These are phyloP conservation scores for Ogataea glucozyma DNA, from an alignment of 805 yeast genomes.

Conservation along the genomic window DNA sequence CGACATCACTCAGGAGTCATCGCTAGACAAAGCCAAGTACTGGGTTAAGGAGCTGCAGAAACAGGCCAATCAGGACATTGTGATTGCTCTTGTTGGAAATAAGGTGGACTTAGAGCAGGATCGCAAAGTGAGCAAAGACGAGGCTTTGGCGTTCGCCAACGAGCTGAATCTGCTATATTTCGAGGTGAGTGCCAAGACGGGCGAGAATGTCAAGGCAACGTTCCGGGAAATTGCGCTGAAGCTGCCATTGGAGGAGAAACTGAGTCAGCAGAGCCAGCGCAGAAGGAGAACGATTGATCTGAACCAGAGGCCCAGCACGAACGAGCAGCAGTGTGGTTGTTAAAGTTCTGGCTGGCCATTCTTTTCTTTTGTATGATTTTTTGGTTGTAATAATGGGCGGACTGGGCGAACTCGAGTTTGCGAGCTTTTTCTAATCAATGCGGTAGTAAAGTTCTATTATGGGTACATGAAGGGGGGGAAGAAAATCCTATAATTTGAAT, in stretches of 20 bases:
- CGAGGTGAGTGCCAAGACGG: conserved; percentile 63
- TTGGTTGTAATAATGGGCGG: background rate
- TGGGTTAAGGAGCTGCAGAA: conserved; percentile 81
- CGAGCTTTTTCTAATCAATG: too few species aligned
- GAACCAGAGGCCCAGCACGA: conserved; percentile 33
- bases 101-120: conserved; percentile 59
- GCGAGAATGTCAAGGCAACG: conserved; percentile 47
- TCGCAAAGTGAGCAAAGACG: conserved; percentile 45
- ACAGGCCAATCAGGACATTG: conserved; percentile 73
- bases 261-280: conserved; percentile 24
- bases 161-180: conserved; percentile 51
- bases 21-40: conserved; percentile 67
- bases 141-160: conserved; percentile 55
- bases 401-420: too few species aligned
- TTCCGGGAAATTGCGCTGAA: conserved; percentile 53
- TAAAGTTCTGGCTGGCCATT: too few species aligned
- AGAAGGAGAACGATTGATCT: conserved; percentile 33
- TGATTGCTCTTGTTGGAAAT: conserved; percentile 84
- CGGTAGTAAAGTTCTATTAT: too few species aligned
- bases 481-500: too few species aligned
- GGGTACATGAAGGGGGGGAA: too few species aligned
- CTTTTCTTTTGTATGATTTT: background rate
- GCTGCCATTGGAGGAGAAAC: conserved; percentile 37
- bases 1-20: conserved; percentile 68
- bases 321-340: conserved; percentile 37